Percentiles rank a stretch among this genome's conserved stretches.
Evolutionary conservation across 164 flowering plant species (phyloP).

Genomic region (Dillenia suffruticosa): DNA sequence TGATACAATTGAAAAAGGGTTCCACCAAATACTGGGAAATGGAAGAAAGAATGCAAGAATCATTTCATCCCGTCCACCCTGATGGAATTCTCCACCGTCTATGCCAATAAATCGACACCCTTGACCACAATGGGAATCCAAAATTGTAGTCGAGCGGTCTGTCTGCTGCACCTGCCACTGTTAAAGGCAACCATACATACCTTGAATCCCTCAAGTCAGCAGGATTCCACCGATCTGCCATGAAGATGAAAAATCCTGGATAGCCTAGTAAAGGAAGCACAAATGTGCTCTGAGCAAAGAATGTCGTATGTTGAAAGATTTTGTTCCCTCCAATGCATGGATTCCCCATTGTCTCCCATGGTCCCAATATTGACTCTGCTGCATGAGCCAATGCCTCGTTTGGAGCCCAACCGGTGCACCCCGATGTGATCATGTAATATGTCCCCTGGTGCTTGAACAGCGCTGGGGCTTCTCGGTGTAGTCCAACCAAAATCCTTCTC

Average conservation of each 20-base stretch:
- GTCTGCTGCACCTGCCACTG: slow-evolving; percentile 76
- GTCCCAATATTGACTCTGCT: slow-evolving; percentile 89
- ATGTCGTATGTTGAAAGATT: slow-evolving; percentile 60
- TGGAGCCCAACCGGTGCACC: slow-evolving; percentile 98
- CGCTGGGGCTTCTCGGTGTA: slow-evolving; percentile 94
- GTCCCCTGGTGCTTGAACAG: slow-evolving; percentile 78
- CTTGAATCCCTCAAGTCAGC: slow-evolving; percentile 84
- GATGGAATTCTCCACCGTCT: slow-evolving; percentile 81
- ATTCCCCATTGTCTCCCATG: slow-evolving; percentile 92
- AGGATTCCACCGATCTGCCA: slow-evolving; percentile 95
- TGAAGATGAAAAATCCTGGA: slow-evolving; percentile 66
- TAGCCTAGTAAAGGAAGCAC: slow-evolving; percentile 67
- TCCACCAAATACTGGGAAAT: too few relatives aligned
- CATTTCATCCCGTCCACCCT: slow-evolving; percentile 25
- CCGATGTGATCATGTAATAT: slow-evolving; percentile 96
- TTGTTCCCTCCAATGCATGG: slow-evolving; percentile 91
- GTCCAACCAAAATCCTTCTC: slow-evolving; percentile 69
- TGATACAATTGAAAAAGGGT: background rate
- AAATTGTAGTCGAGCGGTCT: slow-evolving; percentile 76
- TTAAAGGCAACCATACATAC: slow-evolving; percentile 89
- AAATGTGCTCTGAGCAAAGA: slow-evolving; percentile 83
- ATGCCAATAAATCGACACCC: slow-evolving; percentile 97
- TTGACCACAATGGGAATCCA: slow-evolving; percentile 92
- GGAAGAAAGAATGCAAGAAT: too few relatives aligned
- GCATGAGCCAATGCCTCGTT: slow-evolving; percentile 92